Base-by-base conservation (phyloP, 2,329 filamentous ascomycete species). In the Pezicula rhizophila region DNA sequence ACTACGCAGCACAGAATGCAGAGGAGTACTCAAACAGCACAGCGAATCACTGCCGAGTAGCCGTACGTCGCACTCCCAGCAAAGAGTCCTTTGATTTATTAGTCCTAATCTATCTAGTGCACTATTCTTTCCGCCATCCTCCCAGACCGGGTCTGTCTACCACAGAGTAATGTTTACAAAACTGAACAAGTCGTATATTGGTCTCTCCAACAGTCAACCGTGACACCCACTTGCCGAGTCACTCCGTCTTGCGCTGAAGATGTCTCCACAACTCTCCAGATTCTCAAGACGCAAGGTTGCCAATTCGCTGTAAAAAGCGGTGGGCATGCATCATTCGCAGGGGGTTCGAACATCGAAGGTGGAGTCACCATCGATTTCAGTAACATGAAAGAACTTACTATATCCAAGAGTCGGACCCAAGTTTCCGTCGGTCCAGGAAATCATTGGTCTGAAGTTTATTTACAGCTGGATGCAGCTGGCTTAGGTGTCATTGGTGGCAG, bases 401-500 rank as follows among this genome's bases (percentile, higher is more conserved):
- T 41, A 23, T 41, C 45, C 31, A 25, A 28, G 2, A 46, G 42
- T 26, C 28, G 40, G 26, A 52, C 40, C 12, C 23, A 45, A n/a
- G 33, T 37, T 10, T 40, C 17, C 25, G 18, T 51, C 4, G 49
- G 42, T 6, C 18, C 49, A 5, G 49, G 49, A 11, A 41, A 39
- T 18, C 12, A 5, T 25, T 50, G 48, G 48, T 11, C 41, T 10
- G 33, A 39, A n/a, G 48, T 44, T 4, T 50, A 50, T 37, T 20
- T 23, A 5, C 41, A 43, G 6, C 48, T 50, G 3, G 39, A 44
- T 23, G 35, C 31, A 5, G 18, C 33, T 2, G 20, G 20, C 28
- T 18, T 50, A 3, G 20, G 37, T 2, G 48, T 47, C 4, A 45
- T 33, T 11, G 48, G 48, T 38, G 69, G 66, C 6, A 58, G 69